These are phyloP conservation scores for Mycena citricolor DNA, from an alignment of 1,284 basidiomycete species.

Conservation along the genomic window DNA sequence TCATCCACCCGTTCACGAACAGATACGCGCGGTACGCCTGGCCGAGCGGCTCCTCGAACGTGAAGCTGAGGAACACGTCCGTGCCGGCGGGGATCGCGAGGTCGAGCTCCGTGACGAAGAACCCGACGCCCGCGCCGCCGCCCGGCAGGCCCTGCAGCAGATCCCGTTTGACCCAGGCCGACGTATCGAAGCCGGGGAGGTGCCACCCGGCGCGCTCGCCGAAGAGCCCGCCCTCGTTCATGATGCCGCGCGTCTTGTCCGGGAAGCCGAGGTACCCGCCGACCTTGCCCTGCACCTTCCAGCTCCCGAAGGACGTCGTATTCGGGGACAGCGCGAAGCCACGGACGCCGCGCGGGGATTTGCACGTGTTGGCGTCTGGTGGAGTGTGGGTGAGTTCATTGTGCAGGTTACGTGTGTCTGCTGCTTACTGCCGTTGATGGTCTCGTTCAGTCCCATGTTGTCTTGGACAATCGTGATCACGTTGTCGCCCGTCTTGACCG, in stretches of 20 bases:
- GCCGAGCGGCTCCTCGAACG: constrained; percentile 54
- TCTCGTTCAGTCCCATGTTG: no score
- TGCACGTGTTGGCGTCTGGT: constrained; percentile 41
- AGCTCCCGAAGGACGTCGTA: constrained; percentile 55
- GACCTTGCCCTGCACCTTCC: constrained; percentile 82
- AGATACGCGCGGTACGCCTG: constrained; percentile 71
- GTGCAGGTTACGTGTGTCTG: not conserved
- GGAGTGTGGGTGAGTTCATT: not conserved
- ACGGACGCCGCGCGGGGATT: constrained; percentile 77
- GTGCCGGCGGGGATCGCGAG: constrained; percentile 56
- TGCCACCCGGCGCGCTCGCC: constrained; percentile 83
- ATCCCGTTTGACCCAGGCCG: constrained; percentile 55
- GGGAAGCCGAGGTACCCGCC: constrained; percentile 74
- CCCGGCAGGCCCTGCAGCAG: constrained; percentile 57
- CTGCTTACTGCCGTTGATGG: constrained; percentile 43
- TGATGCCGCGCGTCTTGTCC: constrained; percentile 52
- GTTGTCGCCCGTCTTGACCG: constrained; percentile 58
- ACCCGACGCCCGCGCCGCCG: constrained; percentile 64
- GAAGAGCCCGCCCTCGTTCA: constrained; percentile 81
- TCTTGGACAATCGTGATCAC: constrained; percentile 79
- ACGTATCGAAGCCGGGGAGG: constrained; percentile 69
- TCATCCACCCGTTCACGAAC: constrained; percentile 87
- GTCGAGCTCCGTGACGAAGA: constrained; percentile 74
- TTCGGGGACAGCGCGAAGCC: constrained; percentile 71
- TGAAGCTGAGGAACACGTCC: constrained; percentile 69